These are phyloP conservation scores for Euphorbia celastroides DNA, from an alignment of 441 rosid genomes.

Conservation along the genomic window DNA sequence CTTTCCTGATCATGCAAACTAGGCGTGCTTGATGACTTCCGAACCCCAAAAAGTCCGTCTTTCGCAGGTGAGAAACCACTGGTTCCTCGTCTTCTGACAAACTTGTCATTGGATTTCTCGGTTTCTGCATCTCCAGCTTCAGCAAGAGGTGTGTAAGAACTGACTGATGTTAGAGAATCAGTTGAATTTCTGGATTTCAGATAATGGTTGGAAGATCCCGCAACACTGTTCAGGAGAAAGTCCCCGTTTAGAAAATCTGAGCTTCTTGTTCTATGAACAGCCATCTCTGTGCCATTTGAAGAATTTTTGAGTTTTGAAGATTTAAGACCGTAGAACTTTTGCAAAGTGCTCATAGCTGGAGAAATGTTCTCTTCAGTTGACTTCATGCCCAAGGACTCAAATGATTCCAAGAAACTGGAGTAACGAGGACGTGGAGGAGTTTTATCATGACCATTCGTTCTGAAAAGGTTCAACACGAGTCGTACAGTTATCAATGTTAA, in stretches of 20 bases:
- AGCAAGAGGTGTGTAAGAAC: constrained; percentile 28
- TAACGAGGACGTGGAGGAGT: constrained; percentile 21
- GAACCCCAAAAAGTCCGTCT: constrained; percentile 40
- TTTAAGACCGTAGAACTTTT: constrained; percentile 40
- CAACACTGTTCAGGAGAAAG: constrained; percentile 22
- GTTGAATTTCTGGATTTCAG: constrained; percentile 20
- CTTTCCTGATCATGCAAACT: constrained; percentile 49
- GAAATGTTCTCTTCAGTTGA: constrained; percentile 35
- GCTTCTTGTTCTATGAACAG: constrained; percentile 34
- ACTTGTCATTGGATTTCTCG: constrained; percentile 42
- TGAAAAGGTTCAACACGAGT: constrained; percentile 20
- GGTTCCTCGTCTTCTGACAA: constrained; percentile 50
- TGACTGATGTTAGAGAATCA: constrained; percentile 19
- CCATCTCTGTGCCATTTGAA: constrained; percentile 46
- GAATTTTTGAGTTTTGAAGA: constrained; percentile 22
- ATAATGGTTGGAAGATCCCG: constrained; percentile 15
- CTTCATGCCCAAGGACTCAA: constrained; percentile 34
- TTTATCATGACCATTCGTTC: constrained; percentile 24
- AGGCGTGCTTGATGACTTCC: constrained; percentile 61
- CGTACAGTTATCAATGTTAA: background rate
- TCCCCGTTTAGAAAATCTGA: constrained; percentile 23
- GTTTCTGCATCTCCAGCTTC: constrained; percentile 41
- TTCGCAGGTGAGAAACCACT: constrained; percentile 34
- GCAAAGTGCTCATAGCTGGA: constrained; percentile 56
- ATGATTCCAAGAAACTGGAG: constrained; percentile 33